These are phyloP conservation scores for Serpula lacrymans DNA, from an alignment of 768 basidiomycete genomes.

Conservation along the genomic window DNA sequence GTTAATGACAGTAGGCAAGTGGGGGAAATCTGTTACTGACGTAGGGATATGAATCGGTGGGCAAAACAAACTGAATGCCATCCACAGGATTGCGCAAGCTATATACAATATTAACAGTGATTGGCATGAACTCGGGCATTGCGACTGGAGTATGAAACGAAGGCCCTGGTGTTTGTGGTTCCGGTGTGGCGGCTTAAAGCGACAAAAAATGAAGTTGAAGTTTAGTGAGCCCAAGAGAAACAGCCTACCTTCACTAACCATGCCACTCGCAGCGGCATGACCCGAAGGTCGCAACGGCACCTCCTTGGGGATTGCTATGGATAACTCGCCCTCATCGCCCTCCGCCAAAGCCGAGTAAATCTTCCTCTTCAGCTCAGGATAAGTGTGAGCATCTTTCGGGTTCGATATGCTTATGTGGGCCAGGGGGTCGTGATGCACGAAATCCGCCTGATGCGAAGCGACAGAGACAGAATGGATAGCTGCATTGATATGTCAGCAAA, in stretches of 20 bases:
- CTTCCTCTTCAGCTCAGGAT: conserved; percentile 91
- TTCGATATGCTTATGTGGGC: conserved; percentile 62
- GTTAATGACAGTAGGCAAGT: conserved; percentile 13
- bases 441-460: conserved; percentile 69
- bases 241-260: conserved; percentile 57
- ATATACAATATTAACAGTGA: conserved; percentile 75
- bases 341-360: conserved; percentile 89
- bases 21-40: conserved; percentile 44
- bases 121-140: conserved; percentile 69
- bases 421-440: conserved; percentile 74
- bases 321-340: conserved; percentile 91
- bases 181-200: conserved; percentile 71
- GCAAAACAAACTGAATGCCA: conserved; percentile 81
- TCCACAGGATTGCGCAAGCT: conserved; percentile 79
- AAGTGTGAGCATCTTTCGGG: conserved; percentile 76
- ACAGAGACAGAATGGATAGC: conserved; percentile 75
- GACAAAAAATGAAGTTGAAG: not conserved
- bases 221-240: not conserved
- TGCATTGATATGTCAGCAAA: conserved; percentile 30
- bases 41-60: conserved; percentile 79
- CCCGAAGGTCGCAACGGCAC: conserved; percentile 63
- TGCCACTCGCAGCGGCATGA: conserved; percentile 37
- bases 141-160: conserved; percentile 28
- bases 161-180: conserved; percentile 67
- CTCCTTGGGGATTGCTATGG: conserved; percentile 79